Evolutionary conservation across 352 stramenopile genomes (phyloP).

Genomic region (Globisporangium apiculatum): DNA sequence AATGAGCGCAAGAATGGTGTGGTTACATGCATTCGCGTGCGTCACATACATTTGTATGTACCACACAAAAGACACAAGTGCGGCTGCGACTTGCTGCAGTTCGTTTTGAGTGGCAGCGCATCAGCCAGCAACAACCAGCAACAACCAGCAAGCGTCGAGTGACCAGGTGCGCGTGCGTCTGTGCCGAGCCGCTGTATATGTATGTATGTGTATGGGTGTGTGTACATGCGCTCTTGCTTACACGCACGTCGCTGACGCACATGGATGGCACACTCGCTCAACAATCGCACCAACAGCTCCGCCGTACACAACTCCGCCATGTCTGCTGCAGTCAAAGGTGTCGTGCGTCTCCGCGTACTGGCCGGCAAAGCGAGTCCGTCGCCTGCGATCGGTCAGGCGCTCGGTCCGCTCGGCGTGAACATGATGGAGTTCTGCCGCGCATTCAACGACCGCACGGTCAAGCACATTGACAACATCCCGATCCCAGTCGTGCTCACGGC

Average conservation of each 20-base stretch:
- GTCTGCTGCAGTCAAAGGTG: slow-evolving; percentile 50
- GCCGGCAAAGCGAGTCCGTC: slow-evolving; percentile 83
- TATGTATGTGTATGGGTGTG: neutral
- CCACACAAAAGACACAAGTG: no score
- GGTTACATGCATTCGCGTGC: no score
- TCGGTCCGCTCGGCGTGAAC: slow-evolving; percentile 97
- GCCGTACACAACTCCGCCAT: neutral
- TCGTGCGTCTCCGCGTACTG: slow-evolving; percentile 80
- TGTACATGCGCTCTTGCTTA: neutral
- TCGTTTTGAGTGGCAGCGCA: neutral
- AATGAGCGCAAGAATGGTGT: no score
- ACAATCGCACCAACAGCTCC: no score
- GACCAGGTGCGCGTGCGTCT: slow-evolving; percentile 4
- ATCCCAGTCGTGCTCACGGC: slow-evolving; percentile 92
- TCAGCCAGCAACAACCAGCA: neutral
- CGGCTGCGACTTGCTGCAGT: no score
- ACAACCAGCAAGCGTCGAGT: neutral
- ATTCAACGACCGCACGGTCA: slow-evolving; percentile 96
- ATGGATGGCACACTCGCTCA: neutral
- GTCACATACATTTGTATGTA: no score
- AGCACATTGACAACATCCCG: slow-evolving; percentile 89
- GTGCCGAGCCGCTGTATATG: neutral
- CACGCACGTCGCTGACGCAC: neutral
- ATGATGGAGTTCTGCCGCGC: slow-evolving; percentile 99
- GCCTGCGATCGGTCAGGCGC: slow-evolving; percentile 83